phyloP scores from a whole-genome alignment of 139 green algal species.

The Astrephomene gubernaculifera region DNA sequence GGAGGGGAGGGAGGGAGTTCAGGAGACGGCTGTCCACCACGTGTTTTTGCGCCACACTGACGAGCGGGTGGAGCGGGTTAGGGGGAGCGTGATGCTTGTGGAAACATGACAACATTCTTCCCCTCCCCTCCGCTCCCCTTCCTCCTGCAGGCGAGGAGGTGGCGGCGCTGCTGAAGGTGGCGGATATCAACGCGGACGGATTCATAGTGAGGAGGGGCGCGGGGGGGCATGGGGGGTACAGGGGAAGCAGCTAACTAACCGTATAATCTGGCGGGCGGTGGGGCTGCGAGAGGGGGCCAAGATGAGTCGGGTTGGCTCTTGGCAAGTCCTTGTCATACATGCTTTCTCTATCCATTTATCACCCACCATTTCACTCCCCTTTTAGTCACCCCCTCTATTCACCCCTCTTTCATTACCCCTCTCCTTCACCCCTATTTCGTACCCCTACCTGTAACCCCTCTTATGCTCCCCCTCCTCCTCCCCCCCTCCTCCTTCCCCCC shows the following conservation, averaged over 20 bases:
- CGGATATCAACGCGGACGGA: constrained; percentile 23
- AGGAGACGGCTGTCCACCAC: too few species aligned
- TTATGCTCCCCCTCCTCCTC: background rate
- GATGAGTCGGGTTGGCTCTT: background rate
- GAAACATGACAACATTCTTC: background rate
- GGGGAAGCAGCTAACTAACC: background rate
- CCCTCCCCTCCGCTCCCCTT: background rate
- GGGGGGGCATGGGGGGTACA: background rate
- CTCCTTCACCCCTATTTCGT: too few species aligned
- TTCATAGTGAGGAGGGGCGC: constrained; percentile 3
- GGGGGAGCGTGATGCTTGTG: background rate
- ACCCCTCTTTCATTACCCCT: background rate
- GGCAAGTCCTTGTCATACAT: background rate
- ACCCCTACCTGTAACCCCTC: background rate
- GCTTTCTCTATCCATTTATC: background rate
- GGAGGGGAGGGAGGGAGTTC: background rate
- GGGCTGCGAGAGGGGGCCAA: background rate
- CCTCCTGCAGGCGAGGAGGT: constrained; percentile 9
- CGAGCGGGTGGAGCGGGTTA: background rate
- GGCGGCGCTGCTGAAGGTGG: background rate
- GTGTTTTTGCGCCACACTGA: too few species aligned
- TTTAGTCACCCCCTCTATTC: background rate
- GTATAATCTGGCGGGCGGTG: background rate
- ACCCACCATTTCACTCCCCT: background rate
- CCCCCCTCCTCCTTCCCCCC: background rate